Base-by-base conservation (phyloP, 192 early-diverging fungal species). In the Coemansia sp. region DNA sequence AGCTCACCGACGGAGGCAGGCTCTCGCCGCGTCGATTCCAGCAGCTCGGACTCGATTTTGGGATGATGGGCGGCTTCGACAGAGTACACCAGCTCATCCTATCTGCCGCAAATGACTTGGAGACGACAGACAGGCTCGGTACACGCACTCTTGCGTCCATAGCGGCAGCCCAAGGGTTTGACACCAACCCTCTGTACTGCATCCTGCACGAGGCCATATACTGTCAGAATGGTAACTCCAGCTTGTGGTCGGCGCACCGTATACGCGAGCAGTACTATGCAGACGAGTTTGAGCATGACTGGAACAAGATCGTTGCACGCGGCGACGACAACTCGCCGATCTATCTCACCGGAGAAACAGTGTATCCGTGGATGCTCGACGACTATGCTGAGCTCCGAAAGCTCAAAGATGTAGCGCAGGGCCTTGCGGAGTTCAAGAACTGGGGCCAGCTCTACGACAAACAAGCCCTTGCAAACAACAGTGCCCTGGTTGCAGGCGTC, bases 361-460 rank as follows among this genome's bases (percentile, higher is more conserved):
- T 91, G 67, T 88, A 89, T 44, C 87, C 88, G 46, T 89, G 86
- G 80, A 91, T 91, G 89, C 83, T 91, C 62, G 88, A 91, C 34
- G 89, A 91, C 59, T 91, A 88, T 62, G 76, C 84, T 11, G 85
- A 88, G 60, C 75, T 91, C 46, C 77, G 74, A 8, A 83, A 81
- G 26, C 66, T 89, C n/a, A 87, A 87, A 38, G 76, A 82, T 15
- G 87, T 87, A 3, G 88, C 84, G 0, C 62, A 87, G 11, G 75
- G 85, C 11, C 71, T 91, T 65, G 89, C 88, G 7, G 84, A 88
- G 59, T 82, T 72, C 58, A 71, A 68, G 5, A 52, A 45, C 10
- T 89, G 89, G 88, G 82, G 80, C 11, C 71, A 75, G 41, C 76
- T 91, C 10, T 91, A 91, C 52, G 70, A 89, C 63, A 57, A 74